Percentiles rank a stretch among this genome's conserved stretches.
phyloP scores from a whole-genome alignment of 768 basidiomycete genomes.

The Rhodotorula kratochvilovae region DNA sequence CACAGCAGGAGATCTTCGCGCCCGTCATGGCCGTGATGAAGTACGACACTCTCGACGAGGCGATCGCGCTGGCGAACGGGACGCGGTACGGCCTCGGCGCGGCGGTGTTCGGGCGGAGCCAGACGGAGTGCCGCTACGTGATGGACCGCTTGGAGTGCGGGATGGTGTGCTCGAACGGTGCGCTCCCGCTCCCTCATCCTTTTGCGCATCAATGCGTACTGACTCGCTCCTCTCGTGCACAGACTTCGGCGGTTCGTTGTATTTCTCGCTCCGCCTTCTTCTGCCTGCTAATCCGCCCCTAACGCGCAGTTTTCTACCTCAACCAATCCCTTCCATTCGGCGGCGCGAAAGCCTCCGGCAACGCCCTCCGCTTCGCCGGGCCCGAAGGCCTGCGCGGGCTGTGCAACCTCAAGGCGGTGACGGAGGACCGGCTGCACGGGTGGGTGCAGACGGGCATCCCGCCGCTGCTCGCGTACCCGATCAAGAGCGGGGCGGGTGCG shows the following conservation, averaged over 20 bases:
- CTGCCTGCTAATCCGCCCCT: background rate
- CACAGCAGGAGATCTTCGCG: slow-evolving; percentile 58
- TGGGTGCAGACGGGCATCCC: slow-evolving; percentile 81
- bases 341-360: slow-evolving; percentile 83
- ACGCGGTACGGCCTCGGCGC: slow-evolving; percentile 88
- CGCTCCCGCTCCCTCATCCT: slow-evolving; percentile 62
- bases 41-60: slow-evolving; percentile 78
- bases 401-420: slow-evolving; percentile 81
- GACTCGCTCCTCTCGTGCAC: background rate
- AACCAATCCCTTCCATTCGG: slow-evolving; percentile 94
- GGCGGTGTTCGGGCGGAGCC: slow-evolving; percentile 85
- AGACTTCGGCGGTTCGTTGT: slow-evolving; percentile 34
- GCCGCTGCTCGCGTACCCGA: slow-evolving; percentile 75
- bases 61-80: slow-evolving; percentile 78
- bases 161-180: slow-evolving; percentile 96
- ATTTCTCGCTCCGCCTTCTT: background rate
- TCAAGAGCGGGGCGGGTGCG: slow-evolving; percentile 54
- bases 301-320: slow-evolving; percentile 45
- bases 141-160: slow-evolving; percentile 81
- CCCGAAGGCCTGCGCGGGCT: slow-evolving; percentile 85
- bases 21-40: slow-evolving; percentile 82
- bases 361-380: slow-evolving; percentile 82
- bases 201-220: slow-evolving; percentile 45
- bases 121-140: slow-evolving; percentile 69
- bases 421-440: slow-evolving; percentile 78